Percentiles rank a stretch among this genome's conserved stretches.
Conservation (phyloP, 805 yeast species). For the Jamesozyma hellenica region DNA sequence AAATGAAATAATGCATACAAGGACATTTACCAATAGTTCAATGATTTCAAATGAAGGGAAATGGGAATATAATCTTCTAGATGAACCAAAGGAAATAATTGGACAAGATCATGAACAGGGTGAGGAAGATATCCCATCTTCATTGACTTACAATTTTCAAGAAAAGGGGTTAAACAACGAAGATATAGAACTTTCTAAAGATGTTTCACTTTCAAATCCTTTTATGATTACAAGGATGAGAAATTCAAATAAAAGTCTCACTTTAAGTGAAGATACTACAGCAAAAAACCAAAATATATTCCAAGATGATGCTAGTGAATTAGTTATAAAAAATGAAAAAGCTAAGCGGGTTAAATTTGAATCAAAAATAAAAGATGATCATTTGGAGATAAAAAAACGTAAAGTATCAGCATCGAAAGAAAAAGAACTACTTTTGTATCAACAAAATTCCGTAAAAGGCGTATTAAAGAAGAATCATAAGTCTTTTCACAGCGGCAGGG, state of each 20-base stretch:
- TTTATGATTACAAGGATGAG: constrained; percentile 12
- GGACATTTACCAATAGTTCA: constrained; percentile 8
- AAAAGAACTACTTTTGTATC: constrained; percentile 1
- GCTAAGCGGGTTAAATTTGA: neutral
- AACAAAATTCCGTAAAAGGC: neutral
- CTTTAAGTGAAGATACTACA: neutral
- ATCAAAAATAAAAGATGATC: too few species aligned
- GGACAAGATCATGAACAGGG: neutral
- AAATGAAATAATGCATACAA: neutral
- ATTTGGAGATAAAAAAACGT: constrained; percentile 1
- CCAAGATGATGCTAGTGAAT: neutral
- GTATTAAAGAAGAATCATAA: neutral
- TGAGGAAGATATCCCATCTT: constrained; percentile 5
- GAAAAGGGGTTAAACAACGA: constrained; percentile 7
- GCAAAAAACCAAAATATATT: neutral
- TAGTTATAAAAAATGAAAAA: neutral
- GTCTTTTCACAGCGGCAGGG: neutral
- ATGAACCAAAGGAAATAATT: neutral
- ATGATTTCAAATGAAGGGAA: constrained; percentile 10
- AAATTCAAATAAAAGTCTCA: neutral
- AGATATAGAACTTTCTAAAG: constrained; percentile 13
- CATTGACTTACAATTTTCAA: constrained; percentile 8
- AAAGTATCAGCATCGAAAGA: neutral
- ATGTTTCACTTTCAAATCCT: constrained; percentile 17
- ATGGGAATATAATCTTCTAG: constrained; percentile 8